These are phyloP conservation scores for Actinidia chinensis DNA, from an alignment of 179 eudicot species.

Conservation along the genomic window DNA sequence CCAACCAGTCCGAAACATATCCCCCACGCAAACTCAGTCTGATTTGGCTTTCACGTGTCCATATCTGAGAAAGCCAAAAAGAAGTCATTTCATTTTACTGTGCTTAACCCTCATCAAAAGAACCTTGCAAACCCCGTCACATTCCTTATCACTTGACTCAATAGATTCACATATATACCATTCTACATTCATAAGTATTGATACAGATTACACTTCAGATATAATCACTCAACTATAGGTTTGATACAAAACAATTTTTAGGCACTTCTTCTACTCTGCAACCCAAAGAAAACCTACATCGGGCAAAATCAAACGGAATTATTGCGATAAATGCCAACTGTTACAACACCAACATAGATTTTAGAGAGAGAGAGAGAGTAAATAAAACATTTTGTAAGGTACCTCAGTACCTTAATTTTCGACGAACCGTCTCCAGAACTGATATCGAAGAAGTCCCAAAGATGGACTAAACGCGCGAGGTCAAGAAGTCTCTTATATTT, in stretches of 20 bases:
- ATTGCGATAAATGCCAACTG: too few species aligned
- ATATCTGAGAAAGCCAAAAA: slow-evolving; percentile 52
- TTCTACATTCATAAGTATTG: not conserved
- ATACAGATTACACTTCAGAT: not conserved
- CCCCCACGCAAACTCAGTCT: slow-evolving; percentile 84
- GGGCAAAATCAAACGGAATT: not conserved
- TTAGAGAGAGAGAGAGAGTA: too few species aligned
- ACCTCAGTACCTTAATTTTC: slow-evolving; percentile 71
- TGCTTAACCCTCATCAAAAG: not conserved
- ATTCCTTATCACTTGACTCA: too few species aligned
- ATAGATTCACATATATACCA: too few species aligned
- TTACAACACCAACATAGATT: not conserved
- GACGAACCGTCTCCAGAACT: slow-evolving; percentile 89
- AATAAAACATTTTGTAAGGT: too few species aligned
- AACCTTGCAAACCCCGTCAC: too few species aligned
- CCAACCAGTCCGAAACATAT: slow-evolving; percentile 44
- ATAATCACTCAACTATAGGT: too few species aligned
- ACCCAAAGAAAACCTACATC: not conserved
- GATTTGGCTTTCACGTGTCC: slow-evolving; percentile 92
- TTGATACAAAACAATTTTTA: not conserved
- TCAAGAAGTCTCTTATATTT: slow-evolving; percentile 67
- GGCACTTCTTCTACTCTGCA: not conserved
- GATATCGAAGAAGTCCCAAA: slow-evolving; percentile 71
- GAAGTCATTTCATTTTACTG: not conserved
- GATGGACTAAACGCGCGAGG: slow-evolving; percentile 84